A percentile compares a stretch with the other conserved stretches of the same genome.
These are phyloP conservation scores for Fusarium heterosporum DNA, from an alignment of 2,329 filamentous ascomycete genomes.

Conservation along the genomic window DNA sequence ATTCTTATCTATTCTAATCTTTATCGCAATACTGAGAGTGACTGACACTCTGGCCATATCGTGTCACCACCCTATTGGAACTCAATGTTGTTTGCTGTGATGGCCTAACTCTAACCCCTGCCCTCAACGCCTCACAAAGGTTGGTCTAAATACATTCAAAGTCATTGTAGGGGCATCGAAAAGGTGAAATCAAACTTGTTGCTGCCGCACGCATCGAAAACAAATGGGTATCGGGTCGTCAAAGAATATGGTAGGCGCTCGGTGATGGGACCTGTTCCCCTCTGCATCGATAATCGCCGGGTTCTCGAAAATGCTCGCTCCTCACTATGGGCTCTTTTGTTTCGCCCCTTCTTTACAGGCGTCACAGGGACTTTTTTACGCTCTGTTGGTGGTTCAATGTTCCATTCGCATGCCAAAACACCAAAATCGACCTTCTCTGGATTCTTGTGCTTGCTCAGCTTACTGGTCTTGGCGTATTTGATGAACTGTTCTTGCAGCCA, in stretches of 20 bases:
- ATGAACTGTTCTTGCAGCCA: constrained; percentile 57
- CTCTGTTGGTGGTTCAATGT: constrained; percentile 40
- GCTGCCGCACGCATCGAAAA: constrained; percentile 38
- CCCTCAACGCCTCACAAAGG: constrained; percentile 25
- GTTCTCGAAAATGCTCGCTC: constrained; percentile 37
- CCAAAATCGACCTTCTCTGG: constrained; percentile 56
- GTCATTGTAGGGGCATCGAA: constrained; percentile 26
- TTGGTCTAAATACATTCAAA: constrained; percentile 4
- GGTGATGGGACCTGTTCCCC: not conserved
- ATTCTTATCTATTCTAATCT: constrained; percentile 37
- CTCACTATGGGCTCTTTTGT: constrained; percentile 45
- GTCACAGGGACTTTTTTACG: constrained; percentile 16
- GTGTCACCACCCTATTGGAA: not conserved
- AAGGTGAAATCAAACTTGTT: constrained; percentile 47
- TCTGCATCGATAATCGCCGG: constrained; percentile 27
- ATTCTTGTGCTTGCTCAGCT: constrained; percentile 47
- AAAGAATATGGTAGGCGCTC: constrained; percentile 12
- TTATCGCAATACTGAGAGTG: constrained; percentile 5
- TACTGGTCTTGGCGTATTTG: constrained; percentile 52
- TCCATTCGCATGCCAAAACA: constrained; percentile 58
- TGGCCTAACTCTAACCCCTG: constrained; percentile 6
- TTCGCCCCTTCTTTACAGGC: constrained; percentile 44
- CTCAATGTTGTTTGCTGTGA: not conserved
- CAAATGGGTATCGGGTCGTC: constrained; percentile 33
- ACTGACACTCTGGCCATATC: not conserved